A percentile compares a stretch with the other conserved stretches of the same genome.
phyloP scores from a whole-genome alignment of 148 eudicot genomes.

The Limonium bicolor region DNA sequence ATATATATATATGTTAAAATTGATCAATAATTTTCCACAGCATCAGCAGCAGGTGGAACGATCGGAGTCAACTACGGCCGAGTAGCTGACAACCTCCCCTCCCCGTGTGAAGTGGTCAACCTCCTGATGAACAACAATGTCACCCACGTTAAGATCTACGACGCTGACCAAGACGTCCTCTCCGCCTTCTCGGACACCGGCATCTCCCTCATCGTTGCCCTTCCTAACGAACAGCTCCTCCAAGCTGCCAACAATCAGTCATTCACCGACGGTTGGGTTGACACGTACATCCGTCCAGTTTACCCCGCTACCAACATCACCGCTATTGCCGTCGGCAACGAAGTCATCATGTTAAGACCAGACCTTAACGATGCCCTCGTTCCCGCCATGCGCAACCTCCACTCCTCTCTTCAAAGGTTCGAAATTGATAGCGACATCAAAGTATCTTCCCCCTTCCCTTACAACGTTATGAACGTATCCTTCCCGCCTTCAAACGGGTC shows the following conservation, averaged over 20 bases:
- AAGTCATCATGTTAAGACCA: slow-evolving; percentile 38
- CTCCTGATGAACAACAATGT: slow-evolving; percentile 45
- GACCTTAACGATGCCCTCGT: slow-evolving; percentile 34
- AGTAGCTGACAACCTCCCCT: slow-evolving; percentile 75
- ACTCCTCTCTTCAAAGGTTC: not conserved
- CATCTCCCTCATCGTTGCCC: slow-evolving; percentile 50
- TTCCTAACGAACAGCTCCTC: slow-evolving; percentile 45
- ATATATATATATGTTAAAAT: no score
- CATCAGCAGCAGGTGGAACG: slow-evolving; percentile 19
- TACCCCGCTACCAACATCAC: slow-evolving; percentile 45
- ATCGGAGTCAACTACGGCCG: slow-evolving; percentile 88
- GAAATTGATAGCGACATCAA: not conserved
- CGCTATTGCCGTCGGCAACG: slow-evolving; percentile 68
- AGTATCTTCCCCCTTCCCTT: not conserved
- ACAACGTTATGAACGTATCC: not conserved
- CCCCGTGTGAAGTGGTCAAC: slow-evolving; percentile 32
- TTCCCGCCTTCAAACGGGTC: slow-evolving; percentile 5
- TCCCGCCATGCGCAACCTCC: slow-evolving; percentile 29
- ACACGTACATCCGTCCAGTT: slow-evolving; percentile 46
- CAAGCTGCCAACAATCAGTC: slow-evolving; percentile 26
- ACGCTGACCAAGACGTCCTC: slow-evolving; percentile 66
- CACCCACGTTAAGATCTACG: slow-evolving; percentile 63
- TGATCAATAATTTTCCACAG: no score
- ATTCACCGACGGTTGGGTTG: slow-evolving; percentile 54
- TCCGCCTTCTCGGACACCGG: slow-evolving; percentile 47